Percentiles rank a stretch among this genome's conserved stretches.
phyloP scores from a whole-genome alignment of 2,329 filamentous ascomycete genomes.

The Alternaria sp. region DNA sequence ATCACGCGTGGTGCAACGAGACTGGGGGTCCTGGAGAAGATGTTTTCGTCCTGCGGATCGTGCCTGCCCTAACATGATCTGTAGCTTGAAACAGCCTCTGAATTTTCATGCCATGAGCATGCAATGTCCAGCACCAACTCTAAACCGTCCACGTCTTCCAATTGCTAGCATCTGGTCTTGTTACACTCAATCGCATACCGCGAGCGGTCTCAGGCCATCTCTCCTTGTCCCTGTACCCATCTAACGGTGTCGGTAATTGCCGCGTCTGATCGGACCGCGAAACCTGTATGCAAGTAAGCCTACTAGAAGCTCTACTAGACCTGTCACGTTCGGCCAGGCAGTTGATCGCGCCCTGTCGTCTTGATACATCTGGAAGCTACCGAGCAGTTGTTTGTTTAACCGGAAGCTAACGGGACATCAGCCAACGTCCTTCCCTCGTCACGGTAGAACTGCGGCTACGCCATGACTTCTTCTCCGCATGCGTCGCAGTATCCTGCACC shows the following conservation, averaged over 20 bases:
- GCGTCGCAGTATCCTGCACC: constrained; percentile 27
- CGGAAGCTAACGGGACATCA: constrained; percentile 17
- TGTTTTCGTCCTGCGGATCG: neutral
- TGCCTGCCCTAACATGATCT: neutral
- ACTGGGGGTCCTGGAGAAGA: neutral
- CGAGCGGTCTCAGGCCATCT: neutral
- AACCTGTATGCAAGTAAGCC: neutral
- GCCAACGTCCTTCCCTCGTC: constrained; percentile 13
- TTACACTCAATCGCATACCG: neutral
- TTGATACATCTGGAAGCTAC: constrained; percentile 3
- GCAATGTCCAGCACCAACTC: neutral
- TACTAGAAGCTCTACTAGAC: neutral
- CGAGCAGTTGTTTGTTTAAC: neutral
- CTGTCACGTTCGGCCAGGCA: neutral
- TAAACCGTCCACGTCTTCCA: neutral
- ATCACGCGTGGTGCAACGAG: neutral
- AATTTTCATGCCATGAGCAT: neutral
- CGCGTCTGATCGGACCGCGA: constrained; percentile 12
- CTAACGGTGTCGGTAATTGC: constrained; percentile 2
- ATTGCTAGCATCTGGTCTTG: neutral
- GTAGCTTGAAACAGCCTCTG: neutral
- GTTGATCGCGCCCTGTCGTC: neutral
- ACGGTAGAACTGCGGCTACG: constrained; percentile 22
- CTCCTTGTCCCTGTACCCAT: neutral
- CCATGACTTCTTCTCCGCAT: constrained; percentile 16